Percentiles rank a stretch among this genome's conserved stretches.
Conservation (phyloP, 116 monocot genomes). For the Cymodocea nodosa region DNA sequence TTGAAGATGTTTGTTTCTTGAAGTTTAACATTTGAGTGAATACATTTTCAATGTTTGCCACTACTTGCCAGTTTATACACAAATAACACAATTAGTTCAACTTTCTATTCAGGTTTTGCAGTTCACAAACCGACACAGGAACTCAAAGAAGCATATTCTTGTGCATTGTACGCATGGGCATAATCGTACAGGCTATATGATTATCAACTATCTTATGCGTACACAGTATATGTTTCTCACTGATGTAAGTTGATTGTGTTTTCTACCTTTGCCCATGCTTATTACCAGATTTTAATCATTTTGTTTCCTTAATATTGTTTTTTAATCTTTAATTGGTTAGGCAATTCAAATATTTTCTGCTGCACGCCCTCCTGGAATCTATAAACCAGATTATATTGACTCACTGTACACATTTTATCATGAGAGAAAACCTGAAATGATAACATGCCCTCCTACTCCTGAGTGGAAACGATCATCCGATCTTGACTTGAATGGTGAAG, state of each 20-base stretch:
- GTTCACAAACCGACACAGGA: constrained; percentile 16
- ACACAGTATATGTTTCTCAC: constrained; percentile 39
- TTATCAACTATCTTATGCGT: constrained; percentile 75
- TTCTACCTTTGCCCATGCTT: constrained; percentile 4
- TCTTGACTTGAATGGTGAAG: constrained; percentile 98
- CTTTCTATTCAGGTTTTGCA: constrained; percentile 1
- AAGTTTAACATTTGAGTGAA: no score
- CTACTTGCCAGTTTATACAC: no score
- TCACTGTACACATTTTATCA: constrained; percentile 80
- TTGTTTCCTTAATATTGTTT: background rate
- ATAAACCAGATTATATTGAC: constrained; percentile 87
- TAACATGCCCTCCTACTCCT: constrained; percentile 71
- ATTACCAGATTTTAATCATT: background rate
- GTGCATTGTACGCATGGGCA: constrained; percentile 99
- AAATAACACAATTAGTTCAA: background rate
- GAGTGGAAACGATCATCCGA: constrained; percentile 93
- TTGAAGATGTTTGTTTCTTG: no score
- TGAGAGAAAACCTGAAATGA: constrained; percentile 62
- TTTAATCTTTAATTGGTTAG: constrained; percentile 19
- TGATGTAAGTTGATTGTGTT: constrained; percentile 38
- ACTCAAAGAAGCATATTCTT: constrained; percentile 70
- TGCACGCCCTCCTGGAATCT: constrained; percentile 91
- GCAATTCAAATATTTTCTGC: constrained; percentile 58
- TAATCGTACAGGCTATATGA: constrained; percentile 97
- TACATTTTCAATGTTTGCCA: no score